phyloP scores from a whole-genome alignment of 2,329 filamentous ascomycete genomes.

The Ophiognomonia clavigignenti-juglandacearum region DNA sequence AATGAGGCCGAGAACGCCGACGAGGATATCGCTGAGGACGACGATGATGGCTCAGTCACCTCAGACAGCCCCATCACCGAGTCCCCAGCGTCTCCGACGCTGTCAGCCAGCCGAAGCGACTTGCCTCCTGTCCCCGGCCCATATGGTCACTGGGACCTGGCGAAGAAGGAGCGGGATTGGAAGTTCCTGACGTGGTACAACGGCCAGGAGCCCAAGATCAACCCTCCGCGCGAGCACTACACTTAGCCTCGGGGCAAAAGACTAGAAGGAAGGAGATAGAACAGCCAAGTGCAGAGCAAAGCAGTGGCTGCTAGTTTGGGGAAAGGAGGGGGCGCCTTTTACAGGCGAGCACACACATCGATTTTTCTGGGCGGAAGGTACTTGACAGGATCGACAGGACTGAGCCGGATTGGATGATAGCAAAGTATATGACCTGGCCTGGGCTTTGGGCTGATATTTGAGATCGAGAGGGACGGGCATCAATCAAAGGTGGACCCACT shows the following conservation, averaged over 20 bases:
- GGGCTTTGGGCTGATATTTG: no score
- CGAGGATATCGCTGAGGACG: no score
- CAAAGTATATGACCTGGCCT: not conserved
- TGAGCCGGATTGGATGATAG: not conserved
- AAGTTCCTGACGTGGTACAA: conserved; percentile 17
- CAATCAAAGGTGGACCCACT: not conserved
- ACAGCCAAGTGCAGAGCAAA: not conserved
- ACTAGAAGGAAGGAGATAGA: not conserved
- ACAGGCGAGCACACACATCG: no score
- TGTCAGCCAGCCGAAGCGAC: not conserved
- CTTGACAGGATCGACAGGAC: not conserved
- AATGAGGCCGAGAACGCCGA: conserved; percentile 10
- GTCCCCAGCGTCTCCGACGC: conserved; percentile 9
- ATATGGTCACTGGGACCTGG: conserved; percentile 17
- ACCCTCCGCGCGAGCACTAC: conserved; percentile 10
- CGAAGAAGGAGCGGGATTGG: conserved; percentile 16
- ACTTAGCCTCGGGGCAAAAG: no score
- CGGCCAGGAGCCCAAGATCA: conserved; percentile 16
- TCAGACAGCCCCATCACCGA: conserved; percentile 1
- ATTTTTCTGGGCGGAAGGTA: not conserved
- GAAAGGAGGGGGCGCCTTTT: not conserved
- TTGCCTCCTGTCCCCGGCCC: conserved; percentile 12
- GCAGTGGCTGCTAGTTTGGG: not conserved
- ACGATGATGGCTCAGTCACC: no score
- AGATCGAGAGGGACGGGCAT: not conserved